Evolutionary conservation across 2,329 filamentous ascomycete genomes (phyloP).

Genomic region (Diaporthe citri): DNA sequence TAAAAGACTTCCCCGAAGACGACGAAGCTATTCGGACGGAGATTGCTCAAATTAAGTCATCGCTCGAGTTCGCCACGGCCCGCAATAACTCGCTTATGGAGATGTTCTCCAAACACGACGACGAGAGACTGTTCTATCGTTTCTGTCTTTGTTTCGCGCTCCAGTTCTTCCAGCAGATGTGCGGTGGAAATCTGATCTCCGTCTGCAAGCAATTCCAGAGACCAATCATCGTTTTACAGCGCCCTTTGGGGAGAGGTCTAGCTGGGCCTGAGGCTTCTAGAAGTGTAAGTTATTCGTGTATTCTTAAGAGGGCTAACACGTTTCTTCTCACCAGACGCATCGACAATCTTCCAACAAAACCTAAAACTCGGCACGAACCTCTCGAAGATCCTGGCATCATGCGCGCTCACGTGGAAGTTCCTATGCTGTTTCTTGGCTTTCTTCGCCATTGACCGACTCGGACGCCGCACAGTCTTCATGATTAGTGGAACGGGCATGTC

Average conservation of each 20-base stretch:
- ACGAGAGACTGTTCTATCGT: conserved; percentile 62
- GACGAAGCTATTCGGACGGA: conserved; percentile 37
- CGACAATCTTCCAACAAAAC: conserved; percentile 56
- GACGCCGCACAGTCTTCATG: conserved; percentile 64
- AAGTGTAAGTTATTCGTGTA: conserved; percentile 49
- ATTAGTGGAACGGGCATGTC: conserved; percentile 65
- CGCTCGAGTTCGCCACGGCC: conserved; percentile 49
- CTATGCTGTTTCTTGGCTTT: conserved; percentile 63
- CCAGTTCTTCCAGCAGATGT: conserved; percentile 64
- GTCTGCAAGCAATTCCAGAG: background rate
- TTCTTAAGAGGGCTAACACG: conserved; percentile 48
- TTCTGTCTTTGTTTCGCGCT: conserved; percentile 62
- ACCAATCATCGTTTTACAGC: background rate
- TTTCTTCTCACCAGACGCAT: conserved; percentile 60
- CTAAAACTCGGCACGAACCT: conserved; percentile 53
- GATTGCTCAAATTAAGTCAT: conserved; percentile 38
- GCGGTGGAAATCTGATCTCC: conserved; percentile 33
- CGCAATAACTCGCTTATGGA: conserved; percentile 55
- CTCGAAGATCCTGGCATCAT: conserved; percentile 57
- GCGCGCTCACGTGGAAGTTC: conserved; percentile 69
- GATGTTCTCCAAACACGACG: conserved; percentile 62
- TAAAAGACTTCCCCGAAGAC: conserved; percentile 34
- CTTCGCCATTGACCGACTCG: conserved; percentile 64
- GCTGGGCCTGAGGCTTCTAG: background rate
- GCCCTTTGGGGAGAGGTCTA: background rate